Percentiles rank a stretch among this genome's conserved stretches.
These are phyloP conservation scores for Pecoramyces ruminantium DNA, from an alignment of 192 early-diverging fungal species.

Conservation along the genomic window DNA sequence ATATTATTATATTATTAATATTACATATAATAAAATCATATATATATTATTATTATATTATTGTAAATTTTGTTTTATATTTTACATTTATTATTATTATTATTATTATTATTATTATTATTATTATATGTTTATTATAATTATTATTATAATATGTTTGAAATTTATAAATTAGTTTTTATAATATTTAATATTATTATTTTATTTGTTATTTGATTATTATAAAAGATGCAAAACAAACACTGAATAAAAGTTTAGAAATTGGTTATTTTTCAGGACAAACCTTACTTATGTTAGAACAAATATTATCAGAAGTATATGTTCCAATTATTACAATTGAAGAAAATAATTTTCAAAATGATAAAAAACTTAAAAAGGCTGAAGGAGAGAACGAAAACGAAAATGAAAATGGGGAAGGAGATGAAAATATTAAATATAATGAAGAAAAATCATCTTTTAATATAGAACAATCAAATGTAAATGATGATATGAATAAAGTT, in stretches of 20 bases:
- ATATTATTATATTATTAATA: too few relatives aligned
- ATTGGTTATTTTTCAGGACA: constrained; percentile 32
- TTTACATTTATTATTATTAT: too few relatives aligned
- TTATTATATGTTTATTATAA: too few relatives aligned
- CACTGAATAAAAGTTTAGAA: constrained; percentile 20
- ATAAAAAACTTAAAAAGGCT: constrained; percentile 1
- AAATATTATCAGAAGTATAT: constrained; percentile 31
- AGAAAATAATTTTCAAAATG: constrained; percentile 1
- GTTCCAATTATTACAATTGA: constrained; percentile 22
- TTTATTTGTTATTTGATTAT: too few relatives aligned
- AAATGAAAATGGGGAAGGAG: not conserved
- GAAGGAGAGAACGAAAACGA: not conserved
- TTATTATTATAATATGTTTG: too few relatives aligned
- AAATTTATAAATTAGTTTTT: too few relatives aligned
- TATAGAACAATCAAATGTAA: not conserved
- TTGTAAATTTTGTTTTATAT: too few relatives aligned
- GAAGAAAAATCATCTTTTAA: not conserved
- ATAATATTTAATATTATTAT: too few relatives aligned
- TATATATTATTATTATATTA: too few relatives aligned
- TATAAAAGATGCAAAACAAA: constrained; percentile 15
- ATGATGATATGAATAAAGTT: constrained; percentile 11
- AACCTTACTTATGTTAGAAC: constrained; percentile 36
- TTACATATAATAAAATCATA: too few relatives aligned
- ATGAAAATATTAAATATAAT: not conserved
- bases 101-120: too few relatives aligned